phyloP scores from a whole-genome alignment of 1,139 yeast species.

The Hemisphaericaspora xylanilytica region DNA sequence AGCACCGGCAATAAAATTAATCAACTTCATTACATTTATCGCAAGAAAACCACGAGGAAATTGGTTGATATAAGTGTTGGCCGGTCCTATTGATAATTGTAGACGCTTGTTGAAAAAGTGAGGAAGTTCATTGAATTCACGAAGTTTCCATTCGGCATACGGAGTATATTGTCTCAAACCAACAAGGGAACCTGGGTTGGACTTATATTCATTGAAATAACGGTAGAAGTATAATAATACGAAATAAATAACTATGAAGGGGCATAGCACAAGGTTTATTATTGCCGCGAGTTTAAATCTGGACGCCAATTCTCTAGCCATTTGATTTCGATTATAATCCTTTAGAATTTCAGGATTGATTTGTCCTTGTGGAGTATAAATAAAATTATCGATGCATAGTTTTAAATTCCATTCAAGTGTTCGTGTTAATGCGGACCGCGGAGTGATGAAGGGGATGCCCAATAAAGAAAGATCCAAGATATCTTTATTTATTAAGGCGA shows the following conservation, averaged over 20 bases:
- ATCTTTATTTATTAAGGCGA: slow-evolving; percentile 82
- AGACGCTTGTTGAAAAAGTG: slow-evolving; percentile 82
- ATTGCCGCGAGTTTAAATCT: slow-evolving; percentile 87
- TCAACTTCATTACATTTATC: slow-evolving; percentile 53
- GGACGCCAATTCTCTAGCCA: slow-evolving; percentile 69
- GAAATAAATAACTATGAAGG: slow-evolving; percentile 81
- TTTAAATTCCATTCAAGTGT: slow-evolving; percentile 94
- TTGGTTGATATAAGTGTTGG: slow-evolving; percentile 80
- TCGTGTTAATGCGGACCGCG: slow-evolving; percentile 59
- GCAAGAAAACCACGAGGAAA: slow-evolving; percentile 78
- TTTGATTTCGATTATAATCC: slow-evolving; percentile 63
- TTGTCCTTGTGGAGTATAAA: slow-evolving; percentile 82
- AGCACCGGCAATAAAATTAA: slow-evolving; percentile 83
- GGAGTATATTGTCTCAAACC: slow-evolving; percentile 87
- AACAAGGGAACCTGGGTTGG: slow-evolving; percentile 81
- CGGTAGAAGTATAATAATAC: slow-evolving; percentile 80
- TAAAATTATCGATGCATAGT: slow-evolving; percentile 81
- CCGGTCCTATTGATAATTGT: slow-evolving; percentile 73
- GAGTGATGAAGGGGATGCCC: slow-evolving; percentile 23
- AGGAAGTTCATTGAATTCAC: slow-evolving; percentile 90
- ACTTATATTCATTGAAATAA: slow-evolving; percentile 88
- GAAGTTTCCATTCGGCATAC: slow-evolving; percentile 88
- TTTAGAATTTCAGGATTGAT: slow-evolving; percentile 71
- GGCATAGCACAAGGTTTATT: slow-evolving; percentile 77
- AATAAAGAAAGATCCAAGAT: slow-evolving; percentile 55